Base-by-base conservation (phyloP, 164 flowering plant genomes). In the Pachysandra terminalis region DNA sequence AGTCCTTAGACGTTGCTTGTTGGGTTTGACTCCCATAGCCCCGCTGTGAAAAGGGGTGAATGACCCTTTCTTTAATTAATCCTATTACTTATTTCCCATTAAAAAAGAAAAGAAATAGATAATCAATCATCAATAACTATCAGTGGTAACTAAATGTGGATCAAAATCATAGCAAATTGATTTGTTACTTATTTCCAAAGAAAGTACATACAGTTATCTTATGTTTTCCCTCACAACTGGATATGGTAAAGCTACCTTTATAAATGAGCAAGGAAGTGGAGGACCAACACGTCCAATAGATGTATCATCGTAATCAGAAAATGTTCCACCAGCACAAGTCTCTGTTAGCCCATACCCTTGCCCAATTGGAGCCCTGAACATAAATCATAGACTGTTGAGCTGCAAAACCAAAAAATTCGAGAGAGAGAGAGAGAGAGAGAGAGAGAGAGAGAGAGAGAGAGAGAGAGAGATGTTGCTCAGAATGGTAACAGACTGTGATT, bases 331-430 rank as follows among this genome's bases (percentile, higher is more conserved):
- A 69, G 92, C 98, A 86, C 94, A 96, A 64, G 96, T 96, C 74
- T 96, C 99, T 25, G 99, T 96, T 45, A 96, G 90, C 21, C 98
- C 99, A 82, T 93, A 96, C 24, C 97, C 99, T 86, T 96, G 99
- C 27, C 94, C 97, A 53, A 96, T 93, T 49, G 98, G 95, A 75
- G 96, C 90, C 72, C 99, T 96, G 83, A 25, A 73, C 59, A 75
- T 27, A 60, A 40, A 37, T 70, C 19, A 40, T 49, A 4, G 40
- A 19, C 15, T 13, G 27, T 24, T 41, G 5, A 52, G 48, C n/a
- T 53, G 15, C 23, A 54, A 16, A 22, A 55, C 25, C 17, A 53
- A 7, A 28, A 52, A 23, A 28, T 12, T 10, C 51, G 28, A 51
- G 28, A 68, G 35, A 19, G 17, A 22, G 55, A 58, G 17, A 32